These are phyloP conservation scores for Oryza coarctata DNA, from an alignment of 176 grass and related monocot species.

Conservation along the genomic window DNA sequence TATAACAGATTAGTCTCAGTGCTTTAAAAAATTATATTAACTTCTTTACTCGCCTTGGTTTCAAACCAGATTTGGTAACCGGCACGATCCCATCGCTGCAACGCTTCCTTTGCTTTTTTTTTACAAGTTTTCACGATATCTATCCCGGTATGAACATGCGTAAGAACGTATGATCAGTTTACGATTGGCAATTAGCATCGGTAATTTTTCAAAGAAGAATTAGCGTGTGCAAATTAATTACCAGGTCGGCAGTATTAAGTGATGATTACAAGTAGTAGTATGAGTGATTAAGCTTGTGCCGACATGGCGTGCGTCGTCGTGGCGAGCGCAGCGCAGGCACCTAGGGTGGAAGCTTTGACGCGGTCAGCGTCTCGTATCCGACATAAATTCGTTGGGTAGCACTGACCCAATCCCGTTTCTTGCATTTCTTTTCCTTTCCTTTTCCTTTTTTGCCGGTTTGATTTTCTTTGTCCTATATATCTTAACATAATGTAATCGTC, in stretches of 20 bases:
- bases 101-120: not conserved
- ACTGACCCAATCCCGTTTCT: not conserved
- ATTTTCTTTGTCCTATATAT: not conserved
- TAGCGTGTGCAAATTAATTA: not conserved
- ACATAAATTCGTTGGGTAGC: not conserved
- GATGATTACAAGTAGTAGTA: not conserved
- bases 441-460: not conserved
- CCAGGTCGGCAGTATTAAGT: conserved; percentile 4
- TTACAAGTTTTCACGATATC: not conserved
- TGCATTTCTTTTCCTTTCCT: not conserved
- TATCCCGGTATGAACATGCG: not conserved
- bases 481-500: no score
- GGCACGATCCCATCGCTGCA: not conserved
- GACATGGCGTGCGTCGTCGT: not conserved
- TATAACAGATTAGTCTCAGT: no score
- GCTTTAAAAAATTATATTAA: no score
- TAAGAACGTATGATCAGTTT: not conserved
- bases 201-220: not conserved
- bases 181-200: not conserved
- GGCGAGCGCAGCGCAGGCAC: not conserved
- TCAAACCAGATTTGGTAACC: conserved; percentile 19
- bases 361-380: conserved; percentile 12
- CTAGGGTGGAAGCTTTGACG: not conserved
- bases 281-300: conserved; percentile 5
- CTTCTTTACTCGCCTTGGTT: no score